Conservation (phyloP, 352 stramenopile genomes). For the Globisporangium abappressorium region DNA sequence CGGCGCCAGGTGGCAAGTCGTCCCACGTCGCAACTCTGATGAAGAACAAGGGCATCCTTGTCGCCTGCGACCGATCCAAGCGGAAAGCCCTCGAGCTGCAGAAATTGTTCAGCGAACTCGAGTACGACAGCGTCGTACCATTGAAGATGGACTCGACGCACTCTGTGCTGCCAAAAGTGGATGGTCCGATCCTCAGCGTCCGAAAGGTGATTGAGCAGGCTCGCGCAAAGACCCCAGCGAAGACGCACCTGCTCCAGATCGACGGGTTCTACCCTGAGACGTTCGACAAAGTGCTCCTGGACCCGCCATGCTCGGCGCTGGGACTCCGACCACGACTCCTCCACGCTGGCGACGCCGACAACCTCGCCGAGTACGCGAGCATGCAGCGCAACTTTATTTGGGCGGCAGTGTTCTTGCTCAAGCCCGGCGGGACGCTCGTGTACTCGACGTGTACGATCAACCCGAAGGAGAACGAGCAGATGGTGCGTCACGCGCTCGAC, state of each 20-base stretch:
- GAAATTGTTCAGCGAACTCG: conserved; percentile 69
- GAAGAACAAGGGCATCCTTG: conserved; percentile 78
- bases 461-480: conserved; percentile 90
- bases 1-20: conserved; percentile 92
- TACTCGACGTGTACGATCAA: conserved; percentile 96
- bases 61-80: conserved; percentile 90
- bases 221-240: conserved; percentile 34
- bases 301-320: conserved; percentile 91
- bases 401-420: conserved; percentile 87
- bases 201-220: conserved; percentile 58
- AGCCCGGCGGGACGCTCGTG: conserved; percentile 88
- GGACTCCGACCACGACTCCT: conserved; percentile 90
- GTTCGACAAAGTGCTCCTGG: conserved; percentile 93
- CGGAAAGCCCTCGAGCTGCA: conserved; percentile 82
- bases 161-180: conserved; percentile 58
- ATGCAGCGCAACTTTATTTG: conserved; percentile 89
- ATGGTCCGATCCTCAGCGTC: conserved; percentile 36
- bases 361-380: conserved; percentile 75
- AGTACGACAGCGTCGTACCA: conserved; percentile 54
- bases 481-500: conserved; percentile 88
- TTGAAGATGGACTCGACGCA: conserved; percentile 89
- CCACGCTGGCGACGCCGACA: conserved; percentile 67
- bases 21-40: conserved; percentile 92
- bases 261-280: conserved; percentile 89
- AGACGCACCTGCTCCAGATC: conserved; percentile 73